Conservation (phyloP, 2,329 filamentous ascomycete genomes). For the Plectosphaerella cucumerina region DNA sequence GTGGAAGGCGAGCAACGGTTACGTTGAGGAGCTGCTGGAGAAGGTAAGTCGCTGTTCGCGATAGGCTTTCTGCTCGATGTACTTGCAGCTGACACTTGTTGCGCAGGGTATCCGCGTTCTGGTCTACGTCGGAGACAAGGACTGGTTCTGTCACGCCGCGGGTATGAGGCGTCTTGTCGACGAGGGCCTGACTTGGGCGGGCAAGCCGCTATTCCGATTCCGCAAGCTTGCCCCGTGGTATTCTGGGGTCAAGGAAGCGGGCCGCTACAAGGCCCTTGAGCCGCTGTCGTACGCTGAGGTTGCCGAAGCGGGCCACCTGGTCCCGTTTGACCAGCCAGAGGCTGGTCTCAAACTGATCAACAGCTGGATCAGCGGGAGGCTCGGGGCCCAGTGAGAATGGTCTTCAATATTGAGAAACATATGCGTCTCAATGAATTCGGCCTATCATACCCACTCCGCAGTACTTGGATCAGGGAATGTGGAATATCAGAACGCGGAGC, state of each 20-base stretch:
- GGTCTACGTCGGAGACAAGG: constrained; percentile 5
- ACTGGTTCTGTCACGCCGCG: constrained; percentile 5
- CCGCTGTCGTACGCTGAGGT: constrained; percentile 3
- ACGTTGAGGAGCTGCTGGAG: constrained; percentile 1
- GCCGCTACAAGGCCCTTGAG: constrained; percentile 1
- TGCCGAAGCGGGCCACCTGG: constrained; percentile 3
- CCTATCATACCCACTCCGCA: too few relatives aligned
- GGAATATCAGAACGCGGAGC: too few relatives aligned
- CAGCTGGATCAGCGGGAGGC: not conserved
- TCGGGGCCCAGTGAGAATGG: not conserved
- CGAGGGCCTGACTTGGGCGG: constrained; percentile 3
- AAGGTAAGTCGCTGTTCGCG: not conserved
- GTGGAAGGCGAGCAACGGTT: constrained; percentile 1
- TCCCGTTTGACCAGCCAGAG: constrained; percentile 3
- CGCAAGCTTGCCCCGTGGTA: constrained; percentile 1
- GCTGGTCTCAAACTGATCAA: not conserved
- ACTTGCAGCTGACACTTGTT: not conserved
- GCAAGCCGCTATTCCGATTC: constrained; percentile 2
- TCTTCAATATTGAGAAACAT: too few relatives aligned
- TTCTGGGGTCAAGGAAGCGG: not conserved
- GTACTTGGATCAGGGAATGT: too few relatives aligned
- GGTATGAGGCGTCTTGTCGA: constrained; percentile 2
- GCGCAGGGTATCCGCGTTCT: not conserved
- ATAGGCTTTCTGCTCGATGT: too few relatives aligned
- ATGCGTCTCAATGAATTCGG: too few relatives aligned